Percentiles rank a stretch among this genome's conserved stretches.
These are phyloP conservation scores for Aeschynomene evenia DNA, from an alignment of 306 rosid species.

Conservation along the genomic window DNA sequence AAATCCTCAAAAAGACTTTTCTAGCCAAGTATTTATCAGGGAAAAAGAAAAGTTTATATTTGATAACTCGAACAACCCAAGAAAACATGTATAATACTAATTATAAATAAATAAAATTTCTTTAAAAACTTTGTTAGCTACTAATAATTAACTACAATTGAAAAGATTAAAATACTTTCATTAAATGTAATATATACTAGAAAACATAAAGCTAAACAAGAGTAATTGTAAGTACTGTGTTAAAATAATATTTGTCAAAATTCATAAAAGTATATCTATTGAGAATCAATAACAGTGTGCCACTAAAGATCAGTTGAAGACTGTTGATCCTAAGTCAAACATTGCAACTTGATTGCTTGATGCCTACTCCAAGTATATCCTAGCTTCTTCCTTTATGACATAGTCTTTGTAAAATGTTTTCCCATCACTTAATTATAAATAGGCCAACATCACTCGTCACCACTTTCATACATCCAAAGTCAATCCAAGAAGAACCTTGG, in stretches of 20 bases:
- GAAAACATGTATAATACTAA: not conserved
- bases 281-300: too few relatives aligned
- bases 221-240: too few relatives aligned
- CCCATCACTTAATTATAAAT: conserved; percentile 11
- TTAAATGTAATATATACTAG: too few relatives aligned
- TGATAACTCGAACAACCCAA: too few relatives aligned
- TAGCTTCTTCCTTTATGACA: not conserved
- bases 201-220: not conserved
- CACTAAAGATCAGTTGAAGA: not conserved
- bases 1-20: not conserved
- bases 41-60: too few relatives aligned
- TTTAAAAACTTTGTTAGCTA: not conserved
- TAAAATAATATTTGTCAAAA: too few relatives aligned
- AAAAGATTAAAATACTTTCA: too few relatives aligned
- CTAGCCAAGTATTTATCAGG: not conserved
- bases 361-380: not conserved
- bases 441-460: not conserved
- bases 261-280: too few relatives aligned
- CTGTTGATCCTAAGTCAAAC: not conserved
- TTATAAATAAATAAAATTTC: too few relatives aligned
- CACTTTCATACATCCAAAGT: not conserved
- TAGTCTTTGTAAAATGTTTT: not conserved
- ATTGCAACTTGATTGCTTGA: not conserved
- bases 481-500: not conserved
- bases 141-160: not conserved